Evolutionary conservation across 2,329 filamentous ascomycete species (phyloP), one percentile per base, ranked within the genome.

Genomic region (Xylariaceae sp.): DNA sequence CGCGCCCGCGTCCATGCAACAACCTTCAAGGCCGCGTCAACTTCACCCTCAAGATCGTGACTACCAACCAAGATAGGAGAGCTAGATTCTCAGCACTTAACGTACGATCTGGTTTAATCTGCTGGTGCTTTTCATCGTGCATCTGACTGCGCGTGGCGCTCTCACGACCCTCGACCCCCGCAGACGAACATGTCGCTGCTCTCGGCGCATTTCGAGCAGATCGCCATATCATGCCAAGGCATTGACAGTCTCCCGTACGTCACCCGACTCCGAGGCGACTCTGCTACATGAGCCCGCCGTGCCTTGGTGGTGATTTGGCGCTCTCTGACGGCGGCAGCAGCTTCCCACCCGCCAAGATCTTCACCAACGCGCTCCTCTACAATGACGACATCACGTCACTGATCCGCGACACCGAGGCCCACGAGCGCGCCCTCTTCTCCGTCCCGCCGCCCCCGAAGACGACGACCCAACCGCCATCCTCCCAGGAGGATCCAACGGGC

Each of bases 381-480:
- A 80, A 80, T 46, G 81, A 89, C 59, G 92, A 98, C 59, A 96
- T 98, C 48, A 96, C 92, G 4, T 77, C 85, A 10, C 68, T 98
- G 30, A 95, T 98, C 52, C 84, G 92, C 40, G 92, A 98, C 58
- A 95, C 90, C 3, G 92, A 98, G 60, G 66, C 83, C 15, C 90
- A 96, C 63, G 92, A 98, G 59, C 83, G 89, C 51, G 90, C 90
- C 5, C 77, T 98, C 13, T 98, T 96, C 66, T 93, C 90, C 23
- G 80, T 94, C 1, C 88, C 90, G 1, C 78, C 84, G 0, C 76
- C 83, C 1, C 70, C 64, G 5, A 71, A 53, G 25, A 64, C 51
- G 32, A 60, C 52, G 42, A 65, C 54, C 57, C 68, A 56, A 46
- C 59, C 49, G 36, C n/a, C n/a, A n/a, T n/a, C n/a, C n/a, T n/a